Evolutionary conservation across 2,329 filamentous ascomycete species (phyloP), one percentile per base, ranked within the genome.

Genomic region (Trichoderma semiorbis): DNA sequence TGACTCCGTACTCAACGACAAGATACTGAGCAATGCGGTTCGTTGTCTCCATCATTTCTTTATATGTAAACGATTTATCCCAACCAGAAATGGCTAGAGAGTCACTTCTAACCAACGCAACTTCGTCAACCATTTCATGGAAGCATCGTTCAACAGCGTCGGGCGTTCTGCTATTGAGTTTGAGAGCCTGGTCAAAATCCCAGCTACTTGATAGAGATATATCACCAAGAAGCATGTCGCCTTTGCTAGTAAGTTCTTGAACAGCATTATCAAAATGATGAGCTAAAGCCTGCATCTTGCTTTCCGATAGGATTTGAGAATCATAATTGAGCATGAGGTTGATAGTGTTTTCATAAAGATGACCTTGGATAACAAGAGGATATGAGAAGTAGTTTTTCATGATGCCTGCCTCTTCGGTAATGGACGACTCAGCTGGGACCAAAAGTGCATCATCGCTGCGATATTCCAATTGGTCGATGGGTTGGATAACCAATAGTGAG

Each of bases 401-500:
- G 11, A 7, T 32, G 8, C 70, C 70, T 1, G 30, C n/a, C 12
- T 43, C 66, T 16, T 50, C 47, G 11, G 32, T 47, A 4, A 58
- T 57, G 1, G 58, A 32, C 18, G 32, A 18, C 6, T 28, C 43
- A 18, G 34, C 32, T 3, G 43, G 8, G 5, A 63, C 69, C 8
- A 55, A 14, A 7, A 39, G 57, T 5, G 24, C 64, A 57, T 58
- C 63, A 50, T 68, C 18, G 3, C 47, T 21, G 6, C 26, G 21
- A 3, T 69, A 64, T 18, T 16, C 34, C 50, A 68, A 24, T 18
- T 53, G 57, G 5, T 70, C 62, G 26, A 68, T 50, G 11, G 75
- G 74, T 11, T 78, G 78, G 24, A 80, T 73, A 12, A 79, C 76
- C 7, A 80, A 69, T 7, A 79, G 50, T 6, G 73, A 79, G n/a